Base-by-base conservation (phyloP, 2,329 filamentous ascomycete genomes). In the Phaeosphaeria sp. region DNA sequence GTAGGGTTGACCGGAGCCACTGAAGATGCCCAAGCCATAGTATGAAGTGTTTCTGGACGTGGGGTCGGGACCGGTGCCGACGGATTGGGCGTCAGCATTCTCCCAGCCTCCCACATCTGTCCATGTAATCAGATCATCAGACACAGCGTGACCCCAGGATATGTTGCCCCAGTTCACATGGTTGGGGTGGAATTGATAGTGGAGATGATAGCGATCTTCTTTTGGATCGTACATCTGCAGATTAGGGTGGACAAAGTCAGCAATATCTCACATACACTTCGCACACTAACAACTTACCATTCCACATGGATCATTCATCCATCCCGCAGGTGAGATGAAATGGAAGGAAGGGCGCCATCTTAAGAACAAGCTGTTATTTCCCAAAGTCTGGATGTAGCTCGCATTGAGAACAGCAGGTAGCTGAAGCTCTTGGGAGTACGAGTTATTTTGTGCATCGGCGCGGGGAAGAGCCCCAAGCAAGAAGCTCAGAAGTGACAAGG, bases 11-110 rank as follows among this genome's bases (percentile, higher is more conserved):
- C 78, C 77, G 39, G 81, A 83, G 3, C 84, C 84, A 4, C 80
- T 83, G 67, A 85, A 85, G 30, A 85, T 81, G 0, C 83, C 83
- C 13, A 84, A 73, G 1, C 80, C 76, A 55, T 85, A 81, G 64
- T 85, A 85, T 7, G 73, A 71, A 42, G 74, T 75, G 54, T 75
- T 72, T 20, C 60, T 51, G 9, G 67, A 71, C 10, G 64, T 60
- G 10, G 66, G 63, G 3, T 63, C 46, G 54, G 78, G 79, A 15
- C 75, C 74, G 7, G 80, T 78, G 5, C 73, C 77, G 7, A 82
- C 21, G 55, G 74, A 63, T 60, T 78, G 47, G 55, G 82, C 66
- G 36, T 79, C 69, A 22, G 72, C 74, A 33, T 78, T 75, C 59
- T 80, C 63, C 83, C 83, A 85, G 15, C 77, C 80, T 17, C 79